Conservation (phyloP, 2,329 filamentous ascomycete species). For the Penicillium sp. region DNA sequence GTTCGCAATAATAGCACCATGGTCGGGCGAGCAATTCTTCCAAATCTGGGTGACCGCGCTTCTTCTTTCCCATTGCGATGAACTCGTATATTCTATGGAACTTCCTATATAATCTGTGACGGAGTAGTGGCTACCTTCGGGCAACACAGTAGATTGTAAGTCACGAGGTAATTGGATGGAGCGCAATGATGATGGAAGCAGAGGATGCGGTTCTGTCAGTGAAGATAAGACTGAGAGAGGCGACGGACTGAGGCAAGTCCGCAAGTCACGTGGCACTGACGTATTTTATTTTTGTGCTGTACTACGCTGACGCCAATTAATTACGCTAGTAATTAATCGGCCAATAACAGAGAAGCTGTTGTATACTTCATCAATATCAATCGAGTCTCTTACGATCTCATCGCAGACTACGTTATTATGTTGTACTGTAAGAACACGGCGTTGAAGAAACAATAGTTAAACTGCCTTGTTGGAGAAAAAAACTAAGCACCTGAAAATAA, state of each 20-base stretch:
- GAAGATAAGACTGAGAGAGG: not conserved
- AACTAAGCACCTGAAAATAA: not conserved
- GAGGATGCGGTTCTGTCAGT: not conserved
- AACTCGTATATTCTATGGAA: not conserved
- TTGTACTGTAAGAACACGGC: not conserved
- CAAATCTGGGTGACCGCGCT: constrained; percentile 77
- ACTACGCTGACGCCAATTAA: not conserved
- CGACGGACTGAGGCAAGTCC: not conserved
- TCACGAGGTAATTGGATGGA: not conserved
- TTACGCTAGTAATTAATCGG: not conserved
- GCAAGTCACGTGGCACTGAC: not conserved
- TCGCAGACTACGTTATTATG: not conserved
- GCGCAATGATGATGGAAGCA: not conserved
- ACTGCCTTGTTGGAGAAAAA: not conserved
- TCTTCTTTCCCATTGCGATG: constrained; percentile 62
- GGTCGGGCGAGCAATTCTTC: constrained; percentile 83
- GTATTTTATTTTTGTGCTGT: not conserved
- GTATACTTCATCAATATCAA: too few species aligned
- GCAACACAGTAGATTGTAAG: not conserved
- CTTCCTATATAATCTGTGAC: not conserved
- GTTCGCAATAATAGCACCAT: constrained; percentile 99
- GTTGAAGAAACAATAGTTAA: not conserved
- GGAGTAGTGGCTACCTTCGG: not conserved
- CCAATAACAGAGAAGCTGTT: not conserved
- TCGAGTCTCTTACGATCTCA: not conserved